Evolutionary conservation across 345 rosid genomes (phyloP), one percentile per base, ranked within the genome.

Genomic region (Trapa bicornis): DNA sequence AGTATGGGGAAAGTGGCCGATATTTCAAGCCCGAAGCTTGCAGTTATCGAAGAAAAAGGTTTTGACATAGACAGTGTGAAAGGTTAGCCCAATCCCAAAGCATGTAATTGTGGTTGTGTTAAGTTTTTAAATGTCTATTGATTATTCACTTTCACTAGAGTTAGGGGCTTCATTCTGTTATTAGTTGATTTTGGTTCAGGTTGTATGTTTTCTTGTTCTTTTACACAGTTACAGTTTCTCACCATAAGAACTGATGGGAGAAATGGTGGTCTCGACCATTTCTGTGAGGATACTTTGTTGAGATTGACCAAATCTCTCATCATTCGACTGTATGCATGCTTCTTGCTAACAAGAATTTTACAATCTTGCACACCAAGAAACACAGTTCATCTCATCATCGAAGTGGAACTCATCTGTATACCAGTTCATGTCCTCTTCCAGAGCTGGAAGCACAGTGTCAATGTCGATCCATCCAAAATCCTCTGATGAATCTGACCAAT

Each of bases 381-480:
- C 29, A 22, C 75, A 75, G 61, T 76, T 73, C 77, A 80, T 73
- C 41, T 66, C 65, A 57, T 69, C 72, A 61, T 17, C 70, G 8
- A 22, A 22, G 29, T 22, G 29, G 29, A 29, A 72, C 47, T 67
- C 75, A 3, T 80, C 81, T 61, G 70, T 67, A 67, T 70, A 76
- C 88, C 88, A 86, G 41, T 77, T 80, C 81, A 77, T 73, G 71
- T 71, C 86, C 73, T 77, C 80, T 35, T 73, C 75, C 33, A 78
- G 79, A 0, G 72, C 73, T 11, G 79, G 79, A 71, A 77, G 53
- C 69, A 70, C 68, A 56, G 70, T 72, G 35, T 69, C 69, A 64
- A 77, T 74, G 29, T 72, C 73, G 6, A 36, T 54, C 80, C 73
- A 72, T 35, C 60, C 66, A 48, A 70, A 75, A 43, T 52, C 70